phyloP scores from a whole-genome alignment of 2,329 filamentous ascomycete genomes.

The Onygenales sp. region DNA sequence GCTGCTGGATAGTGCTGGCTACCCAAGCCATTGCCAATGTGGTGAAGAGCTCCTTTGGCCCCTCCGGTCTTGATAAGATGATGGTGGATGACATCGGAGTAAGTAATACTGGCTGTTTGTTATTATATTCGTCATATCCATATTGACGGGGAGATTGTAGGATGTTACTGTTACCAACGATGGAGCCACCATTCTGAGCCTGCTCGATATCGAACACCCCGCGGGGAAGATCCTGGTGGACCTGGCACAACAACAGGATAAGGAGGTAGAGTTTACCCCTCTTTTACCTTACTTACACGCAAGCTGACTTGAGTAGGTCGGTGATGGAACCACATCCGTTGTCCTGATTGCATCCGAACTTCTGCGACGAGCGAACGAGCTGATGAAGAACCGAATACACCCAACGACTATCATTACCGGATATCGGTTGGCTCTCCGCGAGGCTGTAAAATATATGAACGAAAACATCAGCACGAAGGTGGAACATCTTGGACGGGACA shows the following conservation, averaged over 20 bases:
- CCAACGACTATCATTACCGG: slow-evolving; percentile 98
- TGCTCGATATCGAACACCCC: slow-evolving; percentile 95
- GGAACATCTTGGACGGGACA: slow-evolving; percentile 80
- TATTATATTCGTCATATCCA: not conserved
- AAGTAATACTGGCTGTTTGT: slow-evolving; percentile 25
- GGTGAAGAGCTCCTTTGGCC: slow-evolving; percentile 96
- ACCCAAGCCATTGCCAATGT: slow-evolving; percentile 98
- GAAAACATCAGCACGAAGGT: slow-evolving; percentile 97
- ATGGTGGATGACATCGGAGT: slow-evolving; percentile 99
- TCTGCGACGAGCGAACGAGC: slow-evolving; percentile 84
- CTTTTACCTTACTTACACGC: not conserved
- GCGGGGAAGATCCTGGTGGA: slow-evolving; percentile 98
- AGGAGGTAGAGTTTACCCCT: slow-evolving; percentile 50
- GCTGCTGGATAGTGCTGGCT: slow-evolving; percentile 58
- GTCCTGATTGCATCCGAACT: slow-evolving; percentile 96
- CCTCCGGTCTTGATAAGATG: slow-evolving; percentile 98
- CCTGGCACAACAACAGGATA: slow-evolving; percentile 95
- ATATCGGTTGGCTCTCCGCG: slow-evolving; percentile 87
- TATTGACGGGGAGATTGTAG: slow-evolving; percentile 30
- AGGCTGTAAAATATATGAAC: slow-evolving; percentile 98
- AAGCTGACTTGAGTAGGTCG: slow-evolving; percentile 46
- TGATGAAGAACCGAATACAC: slow-evolving; percentile 99
- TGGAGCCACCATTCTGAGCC: slow-evolving; percentile 87
- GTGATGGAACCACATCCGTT: slow-evolving; percentile 95
- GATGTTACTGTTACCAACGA: slow-evolving; percentile 99